Percentiles rank a stretch among this genome's conserved stretches.
These are phyloP conservation scores for Podospora tetraspora DNA, from an alignment of 495 filamentous ascomycete species.

Conservation along the genomic window DNA sequence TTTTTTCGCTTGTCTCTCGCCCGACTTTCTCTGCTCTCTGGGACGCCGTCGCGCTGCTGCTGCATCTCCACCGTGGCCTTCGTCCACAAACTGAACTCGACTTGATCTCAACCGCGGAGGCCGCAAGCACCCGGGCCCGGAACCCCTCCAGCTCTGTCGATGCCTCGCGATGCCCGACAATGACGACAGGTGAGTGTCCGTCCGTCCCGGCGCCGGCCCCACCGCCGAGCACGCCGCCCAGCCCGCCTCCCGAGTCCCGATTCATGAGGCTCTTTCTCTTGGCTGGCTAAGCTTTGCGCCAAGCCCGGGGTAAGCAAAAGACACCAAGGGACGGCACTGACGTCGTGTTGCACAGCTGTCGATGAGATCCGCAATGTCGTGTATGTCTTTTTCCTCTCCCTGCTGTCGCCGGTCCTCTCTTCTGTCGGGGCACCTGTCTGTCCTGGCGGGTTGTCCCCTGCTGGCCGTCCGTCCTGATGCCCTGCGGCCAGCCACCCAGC, in stretches of 20 bases:
- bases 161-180: slow-evolving; percentile 27
- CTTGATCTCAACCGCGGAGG: slow-evolving; percentile 11
- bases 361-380: slow-evolving; percentile 39
- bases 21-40: neutral
- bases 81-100: neutral
- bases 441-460: neutral
- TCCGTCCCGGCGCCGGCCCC: neutral
- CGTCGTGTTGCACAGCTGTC: slow-evolving; percentile 34
- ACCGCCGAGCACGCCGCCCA: slow-evolving; percentile 1
- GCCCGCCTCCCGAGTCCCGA: slow-evolving; percentile 13
- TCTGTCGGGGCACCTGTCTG: neutral
- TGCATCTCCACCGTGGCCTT: neutral
- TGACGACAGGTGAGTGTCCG: slow-evolving; percentile 27
- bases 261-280: slow-evolving; percentile 22
- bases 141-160: slow-evolving; percentile 4
- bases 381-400: slow-evolving; percentile 20
- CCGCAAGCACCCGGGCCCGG: slow-evolving; percentile 1
- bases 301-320: slow-evolving; percentile 28
- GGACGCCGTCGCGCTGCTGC: neutral
- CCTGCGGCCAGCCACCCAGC: slow-evolving; percentile 5
- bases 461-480: neutral
- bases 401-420: neutral
- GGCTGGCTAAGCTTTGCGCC: slow-evolving; percentile 34
- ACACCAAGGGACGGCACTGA: slow-evolving; percentile 9
- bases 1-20: slow-evolving; percentile 12